Evolutionary conservation across 176 grass and related monocot genomes (phyloP), one percentile per base, ranked within the genome.

Genomic region (Oryza nivara): DNA sequence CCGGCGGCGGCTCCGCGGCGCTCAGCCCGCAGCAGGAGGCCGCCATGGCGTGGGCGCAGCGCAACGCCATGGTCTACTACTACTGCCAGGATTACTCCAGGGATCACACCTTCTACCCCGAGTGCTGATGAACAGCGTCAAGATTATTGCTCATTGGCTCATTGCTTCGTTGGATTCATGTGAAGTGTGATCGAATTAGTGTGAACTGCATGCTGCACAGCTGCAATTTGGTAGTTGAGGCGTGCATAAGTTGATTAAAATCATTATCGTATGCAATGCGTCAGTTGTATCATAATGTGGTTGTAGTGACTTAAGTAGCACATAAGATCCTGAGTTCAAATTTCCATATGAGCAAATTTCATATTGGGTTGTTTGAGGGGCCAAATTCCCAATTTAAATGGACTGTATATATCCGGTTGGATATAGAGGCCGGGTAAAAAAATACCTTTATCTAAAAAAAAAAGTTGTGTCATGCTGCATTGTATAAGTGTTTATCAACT

Each of bases 1-100:
- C 91, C 0, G 49, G 74, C 4, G 94, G 91, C 1, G 72, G 19
- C 17, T 86, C 88, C 14, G 85, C 80, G 14, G 79, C 17, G 35
- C 87, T 92, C 44, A 85, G 84, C 73, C n/a, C 38, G 15, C 81
- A 68, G 83, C 90, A 92, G 79, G 47, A 48, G 40, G 78, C 47
- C 45, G 87, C 92, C 52, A 80, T 92, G 87, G 68, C 71, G 35
- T 92, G 88, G 90, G 88, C 84, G 52, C 92, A 94, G 92, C 85
- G 43, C 11, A 88, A 45, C 45, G 80, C 81, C 61, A 94, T 92
- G 92, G 72, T 77, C 25, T 95, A 92, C 80, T 65, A 88, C 80
- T 88, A 88, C 63, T 92, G 85, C 72, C 90, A 85, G 76, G 92
- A 94, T 68, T 45, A 34, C 23, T 75, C 84, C 73, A 89, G 79